Conservation (phyloP, 805 yeast species). For the Priceomyces castillae region DNA sequence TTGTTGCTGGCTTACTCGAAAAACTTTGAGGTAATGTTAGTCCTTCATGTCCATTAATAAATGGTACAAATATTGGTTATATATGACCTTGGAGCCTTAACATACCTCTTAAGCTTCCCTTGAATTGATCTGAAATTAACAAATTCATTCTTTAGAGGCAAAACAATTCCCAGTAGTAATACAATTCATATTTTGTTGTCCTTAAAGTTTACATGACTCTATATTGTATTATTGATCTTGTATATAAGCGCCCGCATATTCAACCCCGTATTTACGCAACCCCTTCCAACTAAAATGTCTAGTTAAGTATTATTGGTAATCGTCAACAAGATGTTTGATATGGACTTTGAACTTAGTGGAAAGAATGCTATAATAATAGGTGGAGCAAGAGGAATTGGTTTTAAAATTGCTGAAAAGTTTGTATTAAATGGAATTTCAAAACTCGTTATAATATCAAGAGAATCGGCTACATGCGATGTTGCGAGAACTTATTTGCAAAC, state of each 20-base stretch:
- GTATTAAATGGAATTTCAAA: conserved; percentile 53
- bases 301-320: no score
- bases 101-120: conserved; percentile 20
- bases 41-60: background rate
- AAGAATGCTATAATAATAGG: conserved; percentile 65
- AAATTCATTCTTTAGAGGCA: conserved; percentile 12
- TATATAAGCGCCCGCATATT: no score
- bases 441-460: conserved; percentile 59
- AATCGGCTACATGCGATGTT: conserved; percentile 50
- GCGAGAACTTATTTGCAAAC: conserved; percentile 38
- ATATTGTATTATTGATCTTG: background rate
- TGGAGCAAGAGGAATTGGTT: conserved; percentile 67
- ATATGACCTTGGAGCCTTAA: conserved; percentile 1
- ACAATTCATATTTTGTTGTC: background rate
- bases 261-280: no score
- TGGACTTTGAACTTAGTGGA: conserved; percentile 37
- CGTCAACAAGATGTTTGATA: no score
- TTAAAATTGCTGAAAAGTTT: conserved; percentile 56
- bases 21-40: conserved; percentile 17
- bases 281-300: no score
- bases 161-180: background rate
- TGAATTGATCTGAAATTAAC: conserved; percentile 16
- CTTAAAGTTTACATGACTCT: background rate
- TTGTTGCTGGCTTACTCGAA: conserved; percentile 12
- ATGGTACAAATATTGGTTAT: background rate